phyloP scores from a whole-genome alignment of 2,329 filamentous ascomycete genomes.

The Microthyrium microscopicum region DNA sequence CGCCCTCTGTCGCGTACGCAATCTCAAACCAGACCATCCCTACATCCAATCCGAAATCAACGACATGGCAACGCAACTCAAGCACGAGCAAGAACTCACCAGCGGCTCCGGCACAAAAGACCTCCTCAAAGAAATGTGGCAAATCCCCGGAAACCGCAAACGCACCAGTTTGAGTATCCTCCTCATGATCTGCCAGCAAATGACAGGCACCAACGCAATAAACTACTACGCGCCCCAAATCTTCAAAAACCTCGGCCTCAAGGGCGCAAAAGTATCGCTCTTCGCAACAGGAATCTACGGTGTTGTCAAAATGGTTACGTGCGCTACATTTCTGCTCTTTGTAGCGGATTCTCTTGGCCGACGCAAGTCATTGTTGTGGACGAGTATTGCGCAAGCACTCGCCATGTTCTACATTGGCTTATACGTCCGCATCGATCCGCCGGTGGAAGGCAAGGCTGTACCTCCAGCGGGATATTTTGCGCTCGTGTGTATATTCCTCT shows the following conservation, averaged over 20 bases:
- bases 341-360: slow-evolving; percentile 54
- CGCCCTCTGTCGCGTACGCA: slow-evolving; percentile 40
- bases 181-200: slow-evolving; percentile 52
- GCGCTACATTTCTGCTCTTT: slow-evolving; percentile 47
- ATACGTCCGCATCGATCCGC: slow-evolving; percentile 47
- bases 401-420: slow-evolving; percentile 57
- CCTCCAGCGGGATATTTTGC: slow-evolving; percentile 53
- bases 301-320: slow-evolving; percentile 50
- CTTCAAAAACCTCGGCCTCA: slow-evolving; percentile 48
- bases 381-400: slow-evolving; percentile 42
- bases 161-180: slow-evolving; percentile 48
- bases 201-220: slow-evolving; percentile 40
- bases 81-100: slow-evolving; percentile 40
- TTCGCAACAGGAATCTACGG: slow-evolving; percentile 63
- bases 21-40: slow-evolving; percentile 24
- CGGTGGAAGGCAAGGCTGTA: slow-evolving; percentile 35
- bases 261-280: slow-evolving; percentile 38
- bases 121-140: slow-evolving; percentile 27
- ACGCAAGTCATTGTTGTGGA: slow-evolving; percentile 45
- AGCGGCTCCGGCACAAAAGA: slow-evolving; percentile 29
- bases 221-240: slow-evolving; percentile 57
- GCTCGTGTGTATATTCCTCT: slow-evolving; percentile 55
- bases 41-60: slow-evolving; percentile 21
- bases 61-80: slow-evolving; percentile 22
- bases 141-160: slow-evolving; percentile 35